Percentiles rank a stretch among this genome's conserved stretches.
Conservation (phyloP, 2,329 filamentous ascomycete genomes). For the Camillea tinctor region DNA sequence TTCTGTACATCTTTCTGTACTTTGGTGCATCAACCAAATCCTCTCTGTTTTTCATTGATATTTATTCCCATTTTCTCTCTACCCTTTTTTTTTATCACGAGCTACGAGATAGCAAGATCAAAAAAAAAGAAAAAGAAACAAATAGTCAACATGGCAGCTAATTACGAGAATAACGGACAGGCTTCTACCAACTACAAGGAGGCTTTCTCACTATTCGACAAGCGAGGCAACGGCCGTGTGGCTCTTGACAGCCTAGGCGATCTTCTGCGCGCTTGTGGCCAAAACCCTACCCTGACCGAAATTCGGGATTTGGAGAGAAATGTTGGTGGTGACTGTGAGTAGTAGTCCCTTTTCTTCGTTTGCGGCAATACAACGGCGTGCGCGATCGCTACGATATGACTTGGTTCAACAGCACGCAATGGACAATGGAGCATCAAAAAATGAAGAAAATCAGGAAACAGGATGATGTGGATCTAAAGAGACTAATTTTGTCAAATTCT, state of each 20-base stretch:
- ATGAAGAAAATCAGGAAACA: not conserved
- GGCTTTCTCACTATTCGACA: constrained; percentile 99
- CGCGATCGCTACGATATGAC: not conserved
- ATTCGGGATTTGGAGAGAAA: constrained; percentile 90
- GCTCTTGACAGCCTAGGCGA: constrained; percentile 84
- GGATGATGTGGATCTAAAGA: too few relatives aligned
- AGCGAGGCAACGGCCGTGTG: constrained; percentile 94
- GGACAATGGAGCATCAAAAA: not conserved
- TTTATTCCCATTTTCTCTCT: constrained; percentile 2
- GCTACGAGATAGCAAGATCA: constrained; percentile 5
- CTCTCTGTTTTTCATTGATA: not conserved
- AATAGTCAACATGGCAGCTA: constrained; percentile 30
- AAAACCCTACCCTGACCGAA: constrained; percentile 94
- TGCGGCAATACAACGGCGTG: not conserved
- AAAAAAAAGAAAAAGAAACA: constrained; percentile 5
- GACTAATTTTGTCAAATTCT: not conserved
- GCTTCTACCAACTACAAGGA: constrained; percentile 99
- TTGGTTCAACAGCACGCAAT: not conserved
- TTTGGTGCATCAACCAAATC: not conserved
- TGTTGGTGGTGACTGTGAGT: constrained; percentile 87
- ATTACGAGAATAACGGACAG: constrained; percentile 43
- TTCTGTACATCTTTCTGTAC: not conserved
- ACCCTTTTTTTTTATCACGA: too few relatives aligned
- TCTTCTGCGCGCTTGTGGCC: constrained; percentile 90
- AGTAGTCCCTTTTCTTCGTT: constrained; percentile 41